Conservation (phyloP, 495 filamentous ascomycete genomes). For the Neurospora sp. region DNA sequence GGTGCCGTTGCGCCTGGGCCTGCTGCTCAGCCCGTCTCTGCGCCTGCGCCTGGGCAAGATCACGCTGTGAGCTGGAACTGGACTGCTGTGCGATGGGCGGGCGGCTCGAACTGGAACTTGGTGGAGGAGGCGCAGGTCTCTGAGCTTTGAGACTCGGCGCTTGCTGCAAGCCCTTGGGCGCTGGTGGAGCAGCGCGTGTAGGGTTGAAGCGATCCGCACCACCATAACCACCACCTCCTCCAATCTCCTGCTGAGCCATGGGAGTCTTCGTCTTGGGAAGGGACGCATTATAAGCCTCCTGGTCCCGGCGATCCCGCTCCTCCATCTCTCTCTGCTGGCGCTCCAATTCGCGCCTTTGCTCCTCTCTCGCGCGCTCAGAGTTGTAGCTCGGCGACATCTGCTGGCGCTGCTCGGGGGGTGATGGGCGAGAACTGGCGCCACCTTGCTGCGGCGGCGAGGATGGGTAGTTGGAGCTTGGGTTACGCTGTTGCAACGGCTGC, state of each 20-base stretch:
- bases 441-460: constrained; percentile 16
- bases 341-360: constrained; percentile 33
- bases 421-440: constrained; percentile 22
- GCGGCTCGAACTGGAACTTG: constrained; percentile 21
- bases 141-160: constrained; percentile 39
- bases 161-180: constrained; percentile 43
- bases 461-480: constrained; percentile 32
- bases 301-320: constrained; percentile 59
- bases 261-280: constrained; percentile 66
- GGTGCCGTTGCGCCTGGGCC: constrained; percentile 19
- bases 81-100: constrained; percentile 32
- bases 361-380: constrained; percentile 44
- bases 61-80: constrained; percentile 21
- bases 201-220: constrained; percentile 70
- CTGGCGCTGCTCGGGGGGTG: constrained; percentile 37
- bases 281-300: constrained; percentile 79
- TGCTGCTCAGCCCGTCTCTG: constrained; percentile 22
- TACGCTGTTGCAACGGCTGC: constrained; percentile 33
- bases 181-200: constrained; percentile 53
- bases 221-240: constrained; percentile 27
- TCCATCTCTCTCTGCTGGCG: constrained; percentile 51
- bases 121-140: constrained; percentile 42
- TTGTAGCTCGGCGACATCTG: constrained; percentile 34
- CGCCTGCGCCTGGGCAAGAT: constrained; percentile 13
- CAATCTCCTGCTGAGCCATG: constrained; percentile 79